Percentiles rank a stretch among this genome's conserved stretches.
Conservation (phyloP, 2,329 filamentous ascomycete species). For the Zarea fungicola region DNA sequence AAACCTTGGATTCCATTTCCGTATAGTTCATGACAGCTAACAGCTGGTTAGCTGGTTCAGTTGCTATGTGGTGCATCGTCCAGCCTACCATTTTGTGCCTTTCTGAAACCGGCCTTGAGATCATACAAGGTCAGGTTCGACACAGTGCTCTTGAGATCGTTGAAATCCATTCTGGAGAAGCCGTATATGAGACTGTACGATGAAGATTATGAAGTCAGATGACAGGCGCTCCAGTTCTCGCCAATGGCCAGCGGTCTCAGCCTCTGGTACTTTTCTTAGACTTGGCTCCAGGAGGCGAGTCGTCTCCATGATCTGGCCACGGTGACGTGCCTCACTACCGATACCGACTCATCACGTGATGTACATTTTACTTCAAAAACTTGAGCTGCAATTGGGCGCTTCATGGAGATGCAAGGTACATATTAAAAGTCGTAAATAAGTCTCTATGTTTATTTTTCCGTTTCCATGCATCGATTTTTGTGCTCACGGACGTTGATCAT, state of each 20-base stretch:
- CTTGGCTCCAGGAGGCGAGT: conserved; percentile 6
- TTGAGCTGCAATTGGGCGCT: background rate
- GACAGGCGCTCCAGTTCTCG: background rate
- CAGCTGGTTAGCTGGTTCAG: conserved; percentile 24
- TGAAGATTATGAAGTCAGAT: background rate
- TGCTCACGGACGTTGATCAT: background rate
- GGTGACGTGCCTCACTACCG: conserved; percentile 10
- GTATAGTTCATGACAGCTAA: conserved; percentile 96
- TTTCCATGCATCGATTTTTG: background rate
- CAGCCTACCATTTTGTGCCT: conserved; percentile 86
- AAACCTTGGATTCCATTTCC: conserved; percentile 75
- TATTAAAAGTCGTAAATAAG: background rate
- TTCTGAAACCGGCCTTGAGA: conserved; percentile 88
- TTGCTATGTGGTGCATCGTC: conserved; percentile 6
- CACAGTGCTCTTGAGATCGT: conserved; percentile 78
- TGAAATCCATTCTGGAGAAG: conserved; percentile 69
- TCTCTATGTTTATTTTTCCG: too few species aligned
- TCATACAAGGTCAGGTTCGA: conserved; percentile 92
- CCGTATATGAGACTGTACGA: background rate
- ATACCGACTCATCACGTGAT: conserved; percentile 3
- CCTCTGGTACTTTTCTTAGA: background rate
- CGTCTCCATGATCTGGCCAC: conserved; percentile 11
- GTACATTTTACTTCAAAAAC: background rate
- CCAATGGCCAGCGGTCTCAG: conserved; percentile 4
- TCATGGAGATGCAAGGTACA: too few species aligned